Evolutionary conservation across 345 rosid genomes (phyloP), one percentile per base, ranked within the genome.

Genomic region (Populus simonii): DNA sequence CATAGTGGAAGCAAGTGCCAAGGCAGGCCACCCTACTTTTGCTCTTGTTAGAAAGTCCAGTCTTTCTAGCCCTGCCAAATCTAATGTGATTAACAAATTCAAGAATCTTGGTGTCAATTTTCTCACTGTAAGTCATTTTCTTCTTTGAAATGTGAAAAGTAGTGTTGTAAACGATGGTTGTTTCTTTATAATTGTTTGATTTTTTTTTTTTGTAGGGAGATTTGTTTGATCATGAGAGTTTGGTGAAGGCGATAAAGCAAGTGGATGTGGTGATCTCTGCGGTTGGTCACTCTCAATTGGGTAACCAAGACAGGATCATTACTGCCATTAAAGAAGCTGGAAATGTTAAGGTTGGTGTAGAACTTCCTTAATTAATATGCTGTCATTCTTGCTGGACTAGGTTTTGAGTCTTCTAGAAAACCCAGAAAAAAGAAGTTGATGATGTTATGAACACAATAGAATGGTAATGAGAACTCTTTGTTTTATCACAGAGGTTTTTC

Each of bases 271-370:
- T 94, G 78, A 92, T 94, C 68, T 92, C 93, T 1, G 74, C 92
- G 0, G 86, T 92, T 1, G 94, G 92, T 16, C 25, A 36, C 17
- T 66, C 75, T 84, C 90, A 85, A 78, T 11, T 91, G 2, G 84
- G 84, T 5, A 94, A 91, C 83, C 97, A 94, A 83, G 87, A 80
- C 51, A 94, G 92, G 87, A 91, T 94, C 84, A 78, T 92, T 31
- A 84, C 90, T 3, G 98, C 97, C 69, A 90, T 92, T 63, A 92
- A 91, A 75, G 96, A 92, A 84, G 96, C 96, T 35, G 98, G 96
- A 29, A 92, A 88, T 45, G 81, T 94, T 20, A 94, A 94, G 96
- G 97, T 92, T 73, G 23, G 25, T 8, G 20, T 33, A 31, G 11
- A 7, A 22, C 62, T 57, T 9, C 1, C 8, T 59, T 65, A 38